Evolutionary conservation across 129 eudicot species (phyloP).

Genomic region (Rutidosis leptorrhynchoides): DNA sequence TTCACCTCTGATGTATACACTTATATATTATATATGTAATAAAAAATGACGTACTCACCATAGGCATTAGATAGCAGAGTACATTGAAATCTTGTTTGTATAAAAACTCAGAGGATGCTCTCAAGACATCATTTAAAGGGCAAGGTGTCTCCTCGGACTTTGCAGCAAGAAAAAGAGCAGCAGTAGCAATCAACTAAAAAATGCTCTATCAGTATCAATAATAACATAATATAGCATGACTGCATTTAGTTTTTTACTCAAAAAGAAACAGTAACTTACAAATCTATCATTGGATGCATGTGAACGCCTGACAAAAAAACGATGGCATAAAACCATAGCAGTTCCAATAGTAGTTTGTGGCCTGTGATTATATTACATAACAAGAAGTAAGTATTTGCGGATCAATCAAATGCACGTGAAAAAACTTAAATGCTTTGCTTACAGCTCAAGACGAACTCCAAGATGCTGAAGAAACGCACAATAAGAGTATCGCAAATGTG

Average conservation of each 20-base stretch:
- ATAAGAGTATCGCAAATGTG: constrained; percentile 77
- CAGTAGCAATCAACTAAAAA: constrained; percentile 79
- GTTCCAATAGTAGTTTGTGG: constrained; percentile 94
- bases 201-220: constrained; percentile 2
- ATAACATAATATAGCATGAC: neutral
- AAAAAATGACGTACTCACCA: constrained; percentile 44
- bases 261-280: constrained; percentile 54
- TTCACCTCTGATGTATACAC: neutral
- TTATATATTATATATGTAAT: no score
- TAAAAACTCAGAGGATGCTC: constrained; percentile 67
- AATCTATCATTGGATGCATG: constrained; percentile 98
- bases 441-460: constrained; percentile 81
- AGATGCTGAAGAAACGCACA: constrained; percentile 88
- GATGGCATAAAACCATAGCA: constrained; percentile 94
- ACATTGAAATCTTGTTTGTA: constrained; percentile 68
- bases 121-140: constrained; percentile 68
- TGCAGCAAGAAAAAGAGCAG: constrained; percentile 88
- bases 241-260: constrained; percentile 8
- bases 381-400: neutral
- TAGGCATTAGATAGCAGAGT: constrained; percentile 56
- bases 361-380: constrained; percentile 43
- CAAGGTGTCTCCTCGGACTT: constrained; percentile 95
- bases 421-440: constrained; percentile 32
- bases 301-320: constrained; percentile 81
- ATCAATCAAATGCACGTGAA: constrained; percentile 7